Conservation (phyloP, 2,329 filamentous ascomycete species). For the Sporothrix schenckii region DNA sequence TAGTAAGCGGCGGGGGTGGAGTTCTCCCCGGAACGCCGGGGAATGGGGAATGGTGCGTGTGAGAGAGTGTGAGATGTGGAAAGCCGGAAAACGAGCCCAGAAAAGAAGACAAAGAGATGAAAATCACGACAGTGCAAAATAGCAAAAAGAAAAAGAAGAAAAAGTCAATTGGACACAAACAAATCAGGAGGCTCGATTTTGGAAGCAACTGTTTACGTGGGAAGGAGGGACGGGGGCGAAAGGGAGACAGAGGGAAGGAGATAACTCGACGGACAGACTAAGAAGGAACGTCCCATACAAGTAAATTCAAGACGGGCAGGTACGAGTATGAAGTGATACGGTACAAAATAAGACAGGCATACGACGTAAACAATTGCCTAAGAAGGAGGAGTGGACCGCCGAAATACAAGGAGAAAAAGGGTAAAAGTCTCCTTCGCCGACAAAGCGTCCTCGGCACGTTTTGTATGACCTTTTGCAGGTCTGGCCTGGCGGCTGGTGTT, state of each 20-base stretch:
- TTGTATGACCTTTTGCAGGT: background rate
- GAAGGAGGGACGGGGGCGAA: background rate
- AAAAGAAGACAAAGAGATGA: background rate
- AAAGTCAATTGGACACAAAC: background rate
- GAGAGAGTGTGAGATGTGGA: background rate
- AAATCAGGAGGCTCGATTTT: background rate
- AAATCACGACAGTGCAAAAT: background rate
- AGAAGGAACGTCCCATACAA: slow-evolving; percentile 6
- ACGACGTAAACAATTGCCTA: slow-evolving; percentile 16
- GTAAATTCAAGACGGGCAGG: slow-evolving; percentile 5
- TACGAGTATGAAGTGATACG: slow-evolving; percentile 5
- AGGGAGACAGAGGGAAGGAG: background rate
- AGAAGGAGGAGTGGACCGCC: background rate
- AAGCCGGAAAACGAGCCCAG: background rate
- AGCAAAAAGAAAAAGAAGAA: slow-evolving; percentile 2
- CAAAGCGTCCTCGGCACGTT: slow-evolving; percentile 13
- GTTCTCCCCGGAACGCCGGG: slow-evolving; percentile 23
- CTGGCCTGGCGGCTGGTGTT: background rate
- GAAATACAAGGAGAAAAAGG: background rate
- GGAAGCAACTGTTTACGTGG: background rate
- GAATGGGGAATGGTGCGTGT: slow-evolving; percentile 12
- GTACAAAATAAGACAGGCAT: background rate
- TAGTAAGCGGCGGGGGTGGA: slow-evolving; percentile 25
- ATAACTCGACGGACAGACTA: background rate
- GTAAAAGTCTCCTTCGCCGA: slow-evolving; percentile 20